Base-by-base conservation (phyloP, 768 basidiomycete genomes). In the Mycena capillaripes region DNA sequence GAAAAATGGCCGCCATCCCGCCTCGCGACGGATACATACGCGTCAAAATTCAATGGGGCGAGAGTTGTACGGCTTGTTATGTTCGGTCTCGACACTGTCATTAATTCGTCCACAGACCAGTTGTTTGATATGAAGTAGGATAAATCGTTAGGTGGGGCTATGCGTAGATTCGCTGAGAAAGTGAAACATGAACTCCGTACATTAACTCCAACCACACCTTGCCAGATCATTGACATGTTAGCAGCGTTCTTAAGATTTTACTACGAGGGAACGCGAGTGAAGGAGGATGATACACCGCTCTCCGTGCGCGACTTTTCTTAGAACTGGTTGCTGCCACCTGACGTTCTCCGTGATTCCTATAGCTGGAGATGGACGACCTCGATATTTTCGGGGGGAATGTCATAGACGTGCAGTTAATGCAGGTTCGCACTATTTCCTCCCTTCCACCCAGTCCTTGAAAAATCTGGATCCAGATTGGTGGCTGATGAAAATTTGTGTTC, bases 291-390 rank as follows among this genome's bases (percentile, higher is more conserved):
- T 17, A 71, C 70, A 4, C 66, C 74, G 8, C 12, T 4, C 17
- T 59, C 60, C 0, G 73, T 74, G 27, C 32, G 73, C 38, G 14
- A 12, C 0, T 23, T 23, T 17, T 50, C 19, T 7, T 10, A 34
- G 19, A 30, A 16, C 46, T 58, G 4, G 3, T n/a, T 29, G 23
- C 23, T 32, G n/a, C 14, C 19, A 38, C 60, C 32, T 46, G 27
- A 60, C 27, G 16, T 25, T 16, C 23, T 36, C 40, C 19, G 9
- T 19, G 14, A 10, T 25, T 9, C 32, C 19, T 44, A 0, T 32
- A 70, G 70, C 50, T 74, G 21, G 34, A 42, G 4, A 68, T 74
- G 73, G 56, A 53, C 17, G 53, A 63, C 3, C 4, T 2, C 1
- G 59, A 38, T 2, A 4, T n/a, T n/a, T n/a, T n/a, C n/a, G n/a